phyloP scores from a whole-genome alignment of 176 grass and related monocot species.

The Puya raimondii region DNA sequence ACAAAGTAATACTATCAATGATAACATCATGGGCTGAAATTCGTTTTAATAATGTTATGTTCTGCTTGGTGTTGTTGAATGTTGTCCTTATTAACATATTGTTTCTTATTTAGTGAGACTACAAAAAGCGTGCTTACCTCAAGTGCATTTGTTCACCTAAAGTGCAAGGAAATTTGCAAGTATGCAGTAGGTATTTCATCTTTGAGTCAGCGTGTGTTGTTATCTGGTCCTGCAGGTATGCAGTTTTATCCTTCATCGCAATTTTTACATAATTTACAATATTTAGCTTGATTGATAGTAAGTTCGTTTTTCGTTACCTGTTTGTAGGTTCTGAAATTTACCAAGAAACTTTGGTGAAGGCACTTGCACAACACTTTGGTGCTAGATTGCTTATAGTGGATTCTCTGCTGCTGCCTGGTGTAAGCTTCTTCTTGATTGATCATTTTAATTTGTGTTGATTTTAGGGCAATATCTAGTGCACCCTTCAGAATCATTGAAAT shows the following conservation, averaged over 20 bases:
- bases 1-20: too few species aligned
- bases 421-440: conserved; percentile 43
- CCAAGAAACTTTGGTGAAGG: conserved; percentile 81
- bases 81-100: conserved; percentile 10
- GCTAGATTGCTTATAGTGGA: conserved; percentile 80
- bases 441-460: not conserved
- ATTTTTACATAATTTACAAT: not conserved
- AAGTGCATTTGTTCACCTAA: conserved; percentile 77
- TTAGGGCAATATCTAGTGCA: too few species aligned
- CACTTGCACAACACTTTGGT: conserved; percentile 69
- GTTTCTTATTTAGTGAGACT: conserved; percentile 57
- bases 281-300: not conserved
- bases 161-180: conserved; percentile 63
- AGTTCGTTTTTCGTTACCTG: not conserved
- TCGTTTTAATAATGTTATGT: too few species aligned
- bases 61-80: too few species aligned
- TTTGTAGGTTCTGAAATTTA: conserved; percentile 88
- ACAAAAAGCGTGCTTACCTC: conserved; percentile 69
- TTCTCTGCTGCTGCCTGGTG: conserved; percentile 49
- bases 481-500: too few species aligned
- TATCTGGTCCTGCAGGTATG: conserved; percentile 91
- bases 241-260: conserved; percentile 8
- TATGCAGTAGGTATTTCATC: conserved; percentile 80
- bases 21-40: too few species aligned
- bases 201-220: conserved; percentile 69